These are phyloP conservation scores for Parmelia sp. DNA, from an alignment of 495 filamentous ascomycete genomes.

Conservation along the genomic window DNA sequence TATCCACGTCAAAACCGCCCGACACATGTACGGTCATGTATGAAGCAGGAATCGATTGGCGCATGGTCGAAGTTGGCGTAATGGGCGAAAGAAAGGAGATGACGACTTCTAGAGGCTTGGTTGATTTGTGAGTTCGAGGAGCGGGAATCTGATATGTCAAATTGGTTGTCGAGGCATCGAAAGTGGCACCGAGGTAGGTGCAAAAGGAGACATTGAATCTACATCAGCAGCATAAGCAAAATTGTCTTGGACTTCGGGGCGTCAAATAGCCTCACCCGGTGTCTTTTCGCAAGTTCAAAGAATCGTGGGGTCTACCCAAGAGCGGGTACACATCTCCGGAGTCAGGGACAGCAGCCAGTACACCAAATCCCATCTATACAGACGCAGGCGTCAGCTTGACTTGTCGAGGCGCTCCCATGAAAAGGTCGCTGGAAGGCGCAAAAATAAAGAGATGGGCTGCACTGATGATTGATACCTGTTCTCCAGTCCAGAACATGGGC, in stretches of 20 bases:
- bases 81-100: slow-evolving; percentile 90
- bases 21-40: slow-evolving; percentile 73
- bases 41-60: slow-evolving; percentile 83
- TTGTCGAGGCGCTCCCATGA: background rate
- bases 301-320: slow-evolving; percentile 81
- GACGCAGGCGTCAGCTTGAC: background rate
- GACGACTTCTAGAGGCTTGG: slow-evolving; percentile 51
- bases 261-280: slow-evolving; percentile 36
- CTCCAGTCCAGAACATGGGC: slow-evolving; percentile 93
- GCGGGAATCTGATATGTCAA: slow-evolving; percentile 69
- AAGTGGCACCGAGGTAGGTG: slow-evolving; percentile 69
- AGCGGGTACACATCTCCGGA: slow-evolving; percentile 74
- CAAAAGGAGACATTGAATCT: slow-evolving; percentile 64
- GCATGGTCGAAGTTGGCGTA: slow-evolving; percentile 82
- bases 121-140: slow-evolving; percentile 31
- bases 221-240: slow-evolving; percentile 4
- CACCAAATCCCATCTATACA: slow-evolving; percentile 65
- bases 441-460: background rate
- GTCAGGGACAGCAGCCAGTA: slow-evolving; percentile 70
- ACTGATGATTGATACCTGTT: slow-evolving; percentile 40
- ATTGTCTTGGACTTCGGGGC: background rate
- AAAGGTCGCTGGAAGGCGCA: background rate
- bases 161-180: slow-evolving; percentile 90
- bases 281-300: slow-evolving; percentile 41
- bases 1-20: slow-evolving; percentile 63